These are phyloP conservation scores for Plasmodium billcollinsi DNA, from an alignment of 169 alveolate species.

Conservation along the genomic window DNA sequence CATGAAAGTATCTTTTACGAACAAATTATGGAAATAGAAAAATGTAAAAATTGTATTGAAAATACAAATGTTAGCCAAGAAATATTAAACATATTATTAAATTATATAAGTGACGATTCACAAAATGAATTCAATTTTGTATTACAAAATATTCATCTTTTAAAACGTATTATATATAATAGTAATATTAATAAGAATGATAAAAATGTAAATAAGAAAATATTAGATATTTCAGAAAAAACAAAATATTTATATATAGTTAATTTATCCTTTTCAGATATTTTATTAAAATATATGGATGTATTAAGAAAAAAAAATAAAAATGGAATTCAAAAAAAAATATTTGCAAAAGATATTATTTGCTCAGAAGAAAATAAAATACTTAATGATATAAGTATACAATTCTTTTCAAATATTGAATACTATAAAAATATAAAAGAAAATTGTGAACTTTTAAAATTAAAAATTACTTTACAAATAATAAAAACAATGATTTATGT, in stretches of 20 bases:
- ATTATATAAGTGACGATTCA: not conserved
- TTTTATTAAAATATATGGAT: conserved; percentile 9
- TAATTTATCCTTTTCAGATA: conserved; percentile 1
- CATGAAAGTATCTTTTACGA: conserved; percentile 31
- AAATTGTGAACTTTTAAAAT: conserved; percentile 46
- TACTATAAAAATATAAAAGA: conserved; percentile 20
- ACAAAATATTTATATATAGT: not conserved
- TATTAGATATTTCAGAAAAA: not conserved
- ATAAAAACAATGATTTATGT: conserved; percentile 38
- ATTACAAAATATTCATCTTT: not conserved
- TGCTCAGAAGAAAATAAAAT: not conserved
- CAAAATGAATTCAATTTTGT: conserved; percentile 23
- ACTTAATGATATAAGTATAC: conserved; percentile 1
- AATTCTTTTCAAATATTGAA: conserved; percentile 17
- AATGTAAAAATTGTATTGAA: not conserved
- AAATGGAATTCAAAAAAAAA: not conserved
- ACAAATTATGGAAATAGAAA: conserved; percentile 35
- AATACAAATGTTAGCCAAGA: not conserved
- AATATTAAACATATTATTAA: conserved; percentile 4
- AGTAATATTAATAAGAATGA: not conserved
- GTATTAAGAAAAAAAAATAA: conserved; percentile 23
- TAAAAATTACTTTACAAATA: conserved; percentile 33
- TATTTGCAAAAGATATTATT: conserved; percentile 9
- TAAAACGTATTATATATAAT: conserved; percentile 4
- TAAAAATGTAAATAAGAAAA: not conserved